These are phyloP conservation scores for Colletotrichum ledebouriae DNA, from an alignment of 2,329 filamentous ascomycete species.

Conservation along the genomic window DNA sequence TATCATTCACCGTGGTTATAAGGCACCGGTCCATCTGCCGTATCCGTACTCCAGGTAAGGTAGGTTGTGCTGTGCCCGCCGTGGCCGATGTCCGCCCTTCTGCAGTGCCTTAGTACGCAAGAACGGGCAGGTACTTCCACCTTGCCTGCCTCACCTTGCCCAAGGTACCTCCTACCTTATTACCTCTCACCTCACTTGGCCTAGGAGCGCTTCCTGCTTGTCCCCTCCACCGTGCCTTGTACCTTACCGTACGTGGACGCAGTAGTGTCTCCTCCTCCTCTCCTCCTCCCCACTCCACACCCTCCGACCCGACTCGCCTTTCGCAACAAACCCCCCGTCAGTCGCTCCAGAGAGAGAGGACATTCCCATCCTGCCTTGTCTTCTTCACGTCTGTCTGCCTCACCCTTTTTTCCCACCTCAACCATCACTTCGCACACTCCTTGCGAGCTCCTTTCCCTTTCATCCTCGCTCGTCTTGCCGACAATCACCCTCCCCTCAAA, in stretches of 20 bases:
- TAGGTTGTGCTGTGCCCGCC: neutral
- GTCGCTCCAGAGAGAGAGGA: conserved; percentile 41
- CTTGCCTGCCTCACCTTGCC: neutral
- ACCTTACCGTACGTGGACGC: neutral
- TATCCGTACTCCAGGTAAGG: no score
- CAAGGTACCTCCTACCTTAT: neutral
- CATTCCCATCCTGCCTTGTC: conserved; percentile 43
- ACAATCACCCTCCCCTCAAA: conserved; percentile 35
- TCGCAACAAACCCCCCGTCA: conserved; percentile 42
- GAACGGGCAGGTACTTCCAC: conserved; percentile 2
- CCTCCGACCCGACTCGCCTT: conserved; percentile 40
- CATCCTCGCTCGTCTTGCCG: conserved; percentile 41
- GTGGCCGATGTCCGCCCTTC: neutral
- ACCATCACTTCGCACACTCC: conserved; percentile 43
- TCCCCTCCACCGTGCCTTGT: conserved; percentile 22
- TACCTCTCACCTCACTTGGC: conserved; percentile 9
- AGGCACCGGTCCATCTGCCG: no score
- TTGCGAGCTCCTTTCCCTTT: conserved; percentile 43
- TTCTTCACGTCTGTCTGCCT: conserved; percentile 42
- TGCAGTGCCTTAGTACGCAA: neutral
- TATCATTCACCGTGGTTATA: no score
- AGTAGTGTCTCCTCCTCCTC: conserved; percentile 4
- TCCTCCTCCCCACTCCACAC: conserved; percentile 36
- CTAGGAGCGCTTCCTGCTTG: conserved; percentile 18
- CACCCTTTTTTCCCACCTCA: conserved; percentile 43